Evolutionary conservation across 306 rosid species (phyloP), one percentile per base, ranked within the genome.

Genomic region (Vigna radiata): DNA sequence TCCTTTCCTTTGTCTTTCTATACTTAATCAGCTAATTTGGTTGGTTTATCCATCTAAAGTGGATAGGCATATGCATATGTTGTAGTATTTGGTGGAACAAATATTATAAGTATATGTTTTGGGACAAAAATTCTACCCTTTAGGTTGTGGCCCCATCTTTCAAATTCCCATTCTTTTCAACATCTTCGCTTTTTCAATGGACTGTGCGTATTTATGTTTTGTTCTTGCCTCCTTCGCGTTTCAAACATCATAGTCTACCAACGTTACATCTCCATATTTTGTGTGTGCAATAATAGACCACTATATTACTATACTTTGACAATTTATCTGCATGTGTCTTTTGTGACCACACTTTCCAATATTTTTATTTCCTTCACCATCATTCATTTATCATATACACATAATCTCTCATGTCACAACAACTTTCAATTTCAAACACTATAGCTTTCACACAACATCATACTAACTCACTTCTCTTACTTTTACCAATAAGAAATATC

Each of bases 71-170:
- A 43, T 43, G 83, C 77, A 72, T 77, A 77, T 70, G 67, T 76
- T 66, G 79, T 80, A 58, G 37, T 52, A 76, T 83, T 18, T 83
- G 83, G 86, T 83, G 86, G 81, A 61, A 72, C 81, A 76, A 1
- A 70, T 50, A 9, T 59, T 50, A 52, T 41, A 54, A 37, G 74
- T 16, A 52, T 52, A 64, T 37, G 63, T 77, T 41, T 80, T 72
- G 79, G 74, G 87, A 87, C 91, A 77, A 82, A 86, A 85, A 85
- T 80, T 83, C 85, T 69, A 70, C 65, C 11, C 77, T 71, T 74
- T 72, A 73, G 44, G 41, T 6, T 69, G 83, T 83, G 95, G 86
- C 80, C 91, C 89, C 88, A 78, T 2, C 17, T 81, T 62, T 85
- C 72, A 70, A 80, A 61, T 74, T 25, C 44, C 72, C 81, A 71